A percentile compares a stretch with the other conserved stretches of the same genome.
Conservation (phyloP, 768 basidiomycete genomes). For the Pleurotus tuber-regium region DNA sequence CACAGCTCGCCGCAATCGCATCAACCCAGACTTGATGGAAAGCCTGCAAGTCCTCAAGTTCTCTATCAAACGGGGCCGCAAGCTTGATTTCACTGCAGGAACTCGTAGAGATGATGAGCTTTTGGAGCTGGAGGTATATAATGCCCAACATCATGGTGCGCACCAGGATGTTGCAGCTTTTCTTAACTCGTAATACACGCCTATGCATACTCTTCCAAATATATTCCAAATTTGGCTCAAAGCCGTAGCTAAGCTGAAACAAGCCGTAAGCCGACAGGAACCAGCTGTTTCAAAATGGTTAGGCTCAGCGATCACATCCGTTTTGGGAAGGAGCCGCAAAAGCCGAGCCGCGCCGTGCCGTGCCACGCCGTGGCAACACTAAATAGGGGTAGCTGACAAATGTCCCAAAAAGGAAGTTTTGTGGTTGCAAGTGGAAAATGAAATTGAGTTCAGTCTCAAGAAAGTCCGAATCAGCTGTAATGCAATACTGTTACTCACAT, state of each 20-base stretch:
- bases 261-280: conserved; percentile 1
- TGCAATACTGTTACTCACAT: too few relatives aligned
- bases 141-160: not conserved
- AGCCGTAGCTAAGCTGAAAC: not conserved
- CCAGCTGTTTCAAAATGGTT: not conserved
- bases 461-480: too few relatives aligned
- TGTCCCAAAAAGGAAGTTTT: too few relatives aligned
- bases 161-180: conserved; percentile 1
- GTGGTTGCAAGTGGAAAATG: too few relatives aligned
- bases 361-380: conserved; percentile 16
- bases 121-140: conserved; percentile 2
- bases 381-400: too few relatives aligned
- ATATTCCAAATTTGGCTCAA: not conserved
- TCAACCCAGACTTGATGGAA: conserved; percentile 24
- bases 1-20: conserved; percentile 21
- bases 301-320: conserved; percentile 6
- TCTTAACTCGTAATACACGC: conserved; percentile 1
- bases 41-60: conserved; percentile 30
- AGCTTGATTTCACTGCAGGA: conserved; percentile 24
- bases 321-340: not conserved
- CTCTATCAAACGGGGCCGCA: conserved; percentile 18
- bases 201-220: not conserved
- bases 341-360: conserved; percentile 14
- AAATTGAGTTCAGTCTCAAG: too few relatives aligned
- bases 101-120: conserved; percentile 15